Evolutionary conservation across 163 green algal genomes (phyloP), one percentile per base, ranked within the genome.

Genomic region (Picocystis sp.): DNA sequence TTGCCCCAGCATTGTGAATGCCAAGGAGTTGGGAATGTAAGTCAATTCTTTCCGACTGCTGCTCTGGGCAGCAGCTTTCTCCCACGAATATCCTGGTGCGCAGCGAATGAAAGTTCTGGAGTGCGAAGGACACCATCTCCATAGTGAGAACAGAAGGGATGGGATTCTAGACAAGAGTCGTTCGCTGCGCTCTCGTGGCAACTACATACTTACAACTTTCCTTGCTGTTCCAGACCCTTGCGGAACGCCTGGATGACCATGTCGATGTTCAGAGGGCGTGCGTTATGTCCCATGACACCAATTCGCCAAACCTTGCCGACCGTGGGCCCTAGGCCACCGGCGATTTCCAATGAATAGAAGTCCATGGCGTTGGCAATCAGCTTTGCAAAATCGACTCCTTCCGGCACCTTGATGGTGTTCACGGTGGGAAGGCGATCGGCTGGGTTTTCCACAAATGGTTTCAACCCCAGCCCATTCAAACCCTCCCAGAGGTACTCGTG

Each of bases 361-460:
- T 88, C 74, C 84, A 96, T 94, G 2, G 86, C 80, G 53, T 88
- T 80, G 63, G 82, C 82, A 41, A 78, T 63, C 25, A 93, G 45
- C 10, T 76, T 75, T 0, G 63, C 69, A 61, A 65, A 81, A 67
- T 92, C 82, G 21, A 95, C 76, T 38, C 83, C 84, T 45, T 87
- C 71, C 14, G 85, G 85, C 43, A 79, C 80, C 69, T 84, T 88
- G 69, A 96, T 92, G 60, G 87, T 96, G 73, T 94, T 96, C 47
- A 96, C 87, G 3, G 84, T 95, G 48, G 82, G 73, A 42, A 96
- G 74, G 9, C 64, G 50, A 12, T 60, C 46, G 29, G 25, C 46
- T 2, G 22, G 38, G 22, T 74, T 70, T 55, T 81, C 54, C 34
- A 93, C 83, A 58, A 84, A 94, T 3, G 77, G 74, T 69, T 94